Evolutionary conservation across 345 rosid genomes (phyloP).

Genomic region (Pugionium dolabratum): DNA sequence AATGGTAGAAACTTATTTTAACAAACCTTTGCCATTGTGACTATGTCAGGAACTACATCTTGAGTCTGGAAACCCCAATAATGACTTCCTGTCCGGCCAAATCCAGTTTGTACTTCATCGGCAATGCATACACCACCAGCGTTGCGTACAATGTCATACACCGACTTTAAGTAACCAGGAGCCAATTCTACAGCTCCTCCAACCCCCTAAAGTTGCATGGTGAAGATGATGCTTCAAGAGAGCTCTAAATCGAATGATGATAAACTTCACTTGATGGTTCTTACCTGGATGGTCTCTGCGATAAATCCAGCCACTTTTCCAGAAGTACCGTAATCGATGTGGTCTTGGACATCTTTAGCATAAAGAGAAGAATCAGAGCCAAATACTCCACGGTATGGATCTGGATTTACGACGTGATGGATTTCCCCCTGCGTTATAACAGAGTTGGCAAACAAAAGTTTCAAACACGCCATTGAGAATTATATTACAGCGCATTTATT

Average conservation of each 20-base stretch:
- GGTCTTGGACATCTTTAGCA: constrained; percentile 89
- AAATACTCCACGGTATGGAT: constrained; percentile 84
- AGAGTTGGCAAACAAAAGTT: constrained; percentile 5
- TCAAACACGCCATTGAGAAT: not conserved
- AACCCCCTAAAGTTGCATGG: constrained; percentile 58
- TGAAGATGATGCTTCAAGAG: constrained; percentile 2
- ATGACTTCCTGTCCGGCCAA: constrained; percentile 91
- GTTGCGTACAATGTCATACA: constrained; percentile 73
- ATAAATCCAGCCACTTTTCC: constrained; percentile 94
- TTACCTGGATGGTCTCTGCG: constrained; percentile 91
- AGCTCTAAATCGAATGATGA: not conserved
- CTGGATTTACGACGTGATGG: constrained; percentile 88
- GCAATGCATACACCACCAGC: constrained; percentile 96
- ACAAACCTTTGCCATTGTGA: constrained; percentile 95
- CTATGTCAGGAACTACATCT: constrained; percentile 91
- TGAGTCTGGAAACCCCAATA: constrained; percentile 96
- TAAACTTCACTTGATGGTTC: not conserved
- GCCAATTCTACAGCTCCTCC: constrained; percentile 98
- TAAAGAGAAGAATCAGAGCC: constrained; percentile 78
- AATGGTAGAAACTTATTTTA: not conserved
- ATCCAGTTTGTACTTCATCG: constrained; percentile 95
- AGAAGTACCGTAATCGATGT: constrained; percentile 83
- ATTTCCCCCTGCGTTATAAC: constrained; percentile 71
- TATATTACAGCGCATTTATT: constrained; percentile 2
- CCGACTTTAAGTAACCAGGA: constrained; percentile 82